Percentiles rank a stretch among this genome's conserved stretches.
Conservation (phyloP, 2,329 filamentous ascomycete genomes). For the Colletotrichum costaricense region DNA sequence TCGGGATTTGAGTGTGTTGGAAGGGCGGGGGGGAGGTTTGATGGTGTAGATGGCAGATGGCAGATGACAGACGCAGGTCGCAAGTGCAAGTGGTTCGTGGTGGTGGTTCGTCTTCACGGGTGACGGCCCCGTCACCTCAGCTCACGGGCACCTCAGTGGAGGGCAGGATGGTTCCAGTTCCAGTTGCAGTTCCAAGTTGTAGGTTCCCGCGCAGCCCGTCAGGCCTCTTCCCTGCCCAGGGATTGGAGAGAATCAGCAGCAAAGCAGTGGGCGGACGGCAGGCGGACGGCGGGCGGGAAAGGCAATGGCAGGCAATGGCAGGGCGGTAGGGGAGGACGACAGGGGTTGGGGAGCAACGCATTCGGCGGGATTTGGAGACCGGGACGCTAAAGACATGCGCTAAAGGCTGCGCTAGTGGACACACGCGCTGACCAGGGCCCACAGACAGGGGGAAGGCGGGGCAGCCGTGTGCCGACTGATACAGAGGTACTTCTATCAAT, state of each 20-base stretch:
- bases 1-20: background rate
- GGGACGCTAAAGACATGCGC: constrained; percentile 8
- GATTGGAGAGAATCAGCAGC: background rate
- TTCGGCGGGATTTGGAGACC: background rate
- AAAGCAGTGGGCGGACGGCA: background rate
- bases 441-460: constrained; percentile 6
- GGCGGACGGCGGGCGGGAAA: background rate
- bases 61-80: background rate
- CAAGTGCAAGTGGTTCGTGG: background rate
- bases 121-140: background rate
- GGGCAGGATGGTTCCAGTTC: constrained; percentile 20
- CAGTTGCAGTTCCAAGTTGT: background rate
- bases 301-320: background rate
- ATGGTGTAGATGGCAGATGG: background rate
- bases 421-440: background rate
- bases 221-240: constrained; percentile 28
- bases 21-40: background rate
- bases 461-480: background rate
- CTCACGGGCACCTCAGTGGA: background rate
- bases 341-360: background rate
- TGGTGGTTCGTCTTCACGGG: background rate
- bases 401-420: constrained; percentile 2
- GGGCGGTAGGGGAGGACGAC: constrained; percentile 2
- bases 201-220: constrained; percentile 18
- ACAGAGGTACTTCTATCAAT: background rate